A percentile compares a stretch with the other conserved stretches of the same genome.
Evolutionary conservation across 1,284 basidiomycete genomes (phyloP).

Genomic region (Trichosporon faecale): DNA sequence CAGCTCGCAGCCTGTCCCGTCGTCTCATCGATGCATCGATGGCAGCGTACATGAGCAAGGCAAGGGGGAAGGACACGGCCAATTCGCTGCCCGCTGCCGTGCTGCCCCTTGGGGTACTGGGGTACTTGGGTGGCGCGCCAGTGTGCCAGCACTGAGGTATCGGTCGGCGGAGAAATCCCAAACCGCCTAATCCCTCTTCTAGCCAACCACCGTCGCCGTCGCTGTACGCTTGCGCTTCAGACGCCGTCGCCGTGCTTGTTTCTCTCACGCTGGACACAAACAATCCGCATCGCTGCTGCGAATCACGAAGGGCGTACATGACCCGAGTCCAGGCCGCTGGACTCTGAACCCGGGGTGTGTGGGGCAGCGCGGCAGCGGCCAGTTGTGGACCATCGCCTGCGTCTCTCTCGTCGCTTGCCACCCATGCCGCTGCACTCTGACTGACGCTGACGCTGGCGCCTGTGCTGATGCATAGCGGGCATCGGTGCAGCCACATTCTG

Average conservation of each 20-base stretch:
- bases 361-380: neutral
- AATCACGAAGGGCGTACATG: too few relatives aligned
- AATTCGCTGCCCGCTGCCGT: neutral
- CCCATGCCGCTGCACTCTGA: neutral
- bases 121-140: neutral
- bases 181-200: neutral
- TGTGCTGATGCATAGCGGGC: too few relatives aligned
- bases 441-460: neutral
- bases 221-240: neutral
- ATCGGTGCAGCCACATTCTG: neutral
- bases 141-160: neutral
- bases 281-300: neutral
- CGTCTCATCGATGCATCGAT: neutral
- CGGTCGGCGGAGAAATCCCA: constrained; percentile 9
- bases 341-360: neutral
- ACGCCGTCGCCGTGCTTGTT: neutral
- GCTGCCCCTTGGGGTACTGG: neutral
- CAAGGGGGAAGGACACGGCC: neutral
- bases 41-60: neutral
- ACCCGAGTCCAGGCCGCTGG: neutral
- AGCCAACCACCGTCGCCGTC: constrained; percentile 1
- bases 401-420: neutral
- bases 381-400: neutral
- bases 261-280: neutral
- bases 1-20: neutral